A percentile compares a stretch with the other conserved stretches of the same genome.
phyloP scores from a whole-genome alignment of 2,329 filamentous ascomycete species.

The Paecilomyces variotii region DNA sequence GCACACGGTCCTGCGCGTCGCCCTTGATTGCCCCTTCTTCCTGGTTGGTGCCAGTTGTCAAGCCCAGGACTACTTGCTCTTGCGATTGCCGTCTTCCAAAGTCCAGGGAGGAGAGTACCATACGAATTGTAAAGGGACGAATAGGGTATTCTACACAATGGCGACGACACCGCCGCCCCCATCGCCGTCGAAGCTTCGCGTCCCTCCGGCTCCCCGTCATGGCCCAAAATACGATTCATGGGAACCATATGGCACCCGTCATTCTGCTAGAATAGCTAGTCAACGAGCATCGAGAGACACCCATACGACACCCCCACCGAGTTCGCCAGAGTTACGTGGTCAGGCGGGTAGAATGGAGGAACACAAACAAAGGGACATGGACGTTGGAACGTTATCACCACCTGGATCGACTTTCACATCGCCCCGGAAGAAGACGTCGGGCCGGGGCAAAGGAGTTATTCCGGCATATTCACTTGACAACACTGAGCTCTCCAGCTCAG shows the following conservation, averaged over 20 bases:
- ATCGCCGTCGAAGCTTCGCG: slow-evolving; percentile 27
- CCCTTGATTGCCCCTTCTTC: neutral
- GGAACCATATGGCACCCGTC: slow-evolving; percentile 32
- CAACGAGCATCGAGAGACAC: slow-evolving; percentile 20
- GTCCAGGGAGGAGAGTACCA: neutral
- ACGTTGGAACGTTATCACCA: slow-evolving; percentile 19
- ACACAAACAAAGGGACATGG: slow-evolving; percentile 15
- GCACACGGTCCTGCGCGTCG: neutral
- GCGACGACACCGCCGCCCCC: slow-evolving; percentile 42
- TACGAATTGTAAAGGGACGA: neutral
- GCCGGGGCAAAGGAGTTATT: slow-evolving; percentile 6
- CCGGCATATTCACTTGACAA: slow-evolving; percentile 13
- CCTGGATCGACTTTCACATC: slow-evolving; percentile 19
- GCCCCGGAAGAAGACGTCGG: slow-evolving; percentile 19
- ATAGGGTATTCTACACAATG: slow-evolving; percentile 20
- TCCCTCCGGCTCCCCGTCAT: slow-evolving; percentile 39
- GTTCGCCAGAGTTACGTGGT: slow-evolving; percentile 14
- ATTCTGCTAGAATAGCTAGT: slow-evolving; percentile 32
- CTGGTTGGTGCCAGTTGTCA: neutral
- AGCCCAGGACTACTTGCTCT: neutral
- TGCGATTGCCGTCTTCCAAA: neutral
- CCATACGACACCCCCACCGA: slow-evolving; percentile 24
- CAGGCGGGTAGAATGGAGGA: slow-evolving; percentile 9
- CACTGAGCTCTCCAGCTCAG: slow-evolving; percentile 10
- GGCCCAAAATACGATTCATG: slow-evolving; percentile 37